A percentile compares a stretch with the other conserved stretches of the same genome.
These are phyloP conservation scores for Metschnikowia rubicola DNA, from an alignment of 805 yeast genomes.

Conservation along the genomic window DNA sequence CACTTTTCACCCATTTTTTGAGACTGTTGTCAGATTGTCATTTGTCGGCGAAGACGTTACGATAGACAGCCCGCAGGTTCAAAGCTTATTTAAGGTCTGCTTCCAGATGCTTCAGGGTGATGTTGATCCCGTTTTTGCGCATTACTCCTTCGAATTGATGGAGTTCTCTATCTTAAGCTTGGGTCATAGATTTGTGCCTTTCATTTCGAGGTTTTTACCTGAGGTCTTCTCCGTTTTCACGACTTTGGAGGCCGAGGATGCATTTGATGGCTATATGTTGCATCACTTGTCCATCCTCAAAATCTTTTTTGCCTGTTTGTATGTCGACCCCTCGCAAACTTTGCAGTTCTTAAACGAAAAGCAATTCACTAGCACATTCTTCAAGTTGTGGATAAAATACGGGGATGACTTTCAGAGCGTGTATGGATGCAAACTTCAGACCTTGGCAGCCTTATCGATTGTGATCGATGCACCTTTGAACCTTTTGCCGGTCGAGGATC, in stretches of 20 bases:
- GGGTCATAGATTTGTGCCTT: constrained; percentile 28
- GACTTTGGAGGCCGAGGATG: constrained; percentile 32
- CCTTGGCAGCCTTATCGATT: constrained; percentile 42
- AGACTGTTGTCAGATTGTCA: constrained; percentile 50
- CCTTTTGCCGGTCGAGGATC: constrained; percentile 30
- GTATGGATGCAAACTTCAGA: constrained; percentile 53
- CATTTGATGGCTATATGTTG: constrained; percentile 45
- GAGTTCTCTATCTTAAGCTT: constrained; percentile 34
- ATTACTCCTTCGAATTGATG: constrained; percentile 36
- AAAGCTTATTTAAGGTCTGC: constrained; percentile 34
- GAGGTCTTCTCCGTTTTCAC: constrained; percentile 38
- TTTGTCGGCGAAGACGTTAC: constrained; percentile 35
- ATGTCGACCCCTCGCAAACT: constrained; percentile 37
- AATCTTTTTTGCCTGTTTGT: constrained; percentile 39
- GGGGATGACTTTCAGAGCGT: constrained; percentile 49
- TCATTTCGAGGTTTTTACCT: constrained; percentile 29
- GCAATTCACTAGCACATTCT: constrained; percentile 35
- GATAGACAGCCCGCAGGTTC: constrained; percentile 38
- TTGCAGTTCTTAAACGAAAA: constrained; percentile 37
- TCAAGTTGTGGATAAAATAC: constrained; percentile 47
- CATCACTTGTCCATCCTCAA: constrained; percentile 41
- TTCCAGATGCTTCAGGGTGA: constrained; percentile 34
- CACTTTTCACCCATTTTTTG: constrained; percentile 53
- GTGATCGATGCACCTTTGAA: constrained; percentile 29
- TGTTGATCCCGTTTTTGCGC: constrained; percentile 41